Conservation (phyloP, 768 basidiomycete species). For the Termitomyces sp. region DNA sequence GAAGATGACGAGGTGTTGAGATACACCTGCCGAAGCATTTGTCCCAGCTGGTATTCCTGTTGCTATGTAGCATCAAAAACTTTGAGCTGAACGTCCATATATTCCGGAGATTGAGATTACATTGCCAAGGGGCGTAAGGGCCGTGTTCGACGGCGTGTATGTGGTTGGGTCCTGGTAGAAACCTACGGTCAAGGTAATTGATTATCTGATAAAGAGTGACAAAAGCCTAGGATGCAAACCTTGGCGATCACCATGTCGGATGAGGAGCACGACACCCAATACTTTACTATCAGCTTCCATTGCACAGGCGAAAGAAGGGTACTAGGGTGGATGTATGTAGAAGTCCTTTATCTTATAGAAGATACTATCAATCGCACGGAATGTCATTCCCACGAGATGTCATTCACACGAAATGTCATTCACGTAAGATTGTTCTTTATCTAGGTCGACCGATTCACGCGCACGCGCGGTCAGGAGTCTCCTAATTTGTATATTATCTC, state of each 20-base stretch:
- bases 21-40: constrained; percentile 46
- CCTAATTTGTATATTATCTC: not conserved
- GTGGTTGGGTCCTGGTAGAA: constrained; percentile 61
- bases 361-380: not conserved
- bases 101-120: constrained; percentile 25
- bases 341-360: not conserved
- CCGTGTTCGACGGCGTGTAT: constrained; percentile 49
- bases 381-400: not conserved
- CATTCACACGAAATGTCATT: too few relatives aligned
- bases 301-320: not conserved
- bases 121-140: constrained; percentile 65
- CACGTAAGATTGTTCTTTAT: not conserved
- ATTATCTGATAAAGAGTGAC: not conserved
- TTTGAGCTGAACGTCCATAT: not conserved
- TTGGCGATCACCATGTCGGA: constrained; percentile 56
- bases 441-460: not conserved
- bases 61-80: constrained; percentile 23
- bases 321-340: not conserved
- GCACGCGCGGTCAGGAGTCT: too few relatives aligned
- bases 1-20: constrained; percentile 46
- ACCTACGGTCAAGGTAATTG: constrained; percentile 25
- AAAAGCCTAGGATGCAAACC: constrained; percentile 20
- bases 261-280: constrained; percentile 51
- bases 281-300: constrained; percentile 27
- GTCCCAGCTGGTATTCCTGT: constrained; percentile 56